Evolutionary conservation across 140 eudicot genomes (phyloP), one percentile per base, ranked within the genome.

Genomic region (Artemisia princeps): DNA sequence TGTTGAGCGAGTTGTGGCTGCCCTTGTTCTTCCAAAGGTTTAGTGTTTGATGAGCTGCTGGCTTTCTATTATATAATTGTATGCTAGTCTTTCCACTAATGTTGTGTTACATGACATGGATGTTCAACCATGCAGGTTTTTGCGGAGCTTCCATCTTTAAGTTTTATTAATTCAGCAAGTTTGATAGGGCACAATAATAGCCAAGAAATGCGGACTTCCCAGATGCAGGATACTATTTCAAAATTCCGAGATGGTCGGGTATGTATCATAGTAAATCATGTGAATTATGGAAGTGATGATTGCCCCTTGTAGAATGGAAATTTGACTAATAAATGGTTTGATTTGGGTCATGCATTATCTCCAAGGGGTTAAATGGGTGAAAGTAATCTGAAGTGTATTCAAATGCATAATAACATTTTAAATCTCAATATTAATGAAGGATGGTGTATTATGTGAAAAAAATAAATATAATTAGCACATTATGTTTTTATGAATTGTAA

Each of bases 11-110:
- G 98, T 92, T 70, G 98, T 92, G 71, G 40, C 98, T 60, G 98
- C 98, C 58, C 81, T 92, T 45, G 98, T 92, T 77, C 98, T 92
- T 76, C 98, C 98, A 50, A 92, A 92, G 98, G 98, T 92, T 65
- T 75, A 50, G 46, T 70, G 44, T 67, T 63, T 37, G 44, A 37
- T 37, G 44, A 17, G 19, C 9, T 6, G 13, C 15, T 63, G 12
- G 37, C 16, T 13, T 54, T 15, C 20, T 57, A 13, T 62, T 22
- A 11, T 33, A 45, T 59, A 28, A n/a, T 11, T 50, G 6, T 62
- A 33, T 26, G 10, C n/a, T 70, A 53, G 15, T 22, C 58, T 12
- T 42, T 11, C n/a, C 52, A 22, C 16, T 16, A 49, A 68, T 10
- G 8, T 37, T 37, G 44, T 6, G 44, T 7, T 6, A 62, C 68